A percentile compares a stretch with the other conserved stretches of the same genome.
Conservation (phyloP, 768 basidiomycete genomes). For the Podaxis sp. region DNA sequence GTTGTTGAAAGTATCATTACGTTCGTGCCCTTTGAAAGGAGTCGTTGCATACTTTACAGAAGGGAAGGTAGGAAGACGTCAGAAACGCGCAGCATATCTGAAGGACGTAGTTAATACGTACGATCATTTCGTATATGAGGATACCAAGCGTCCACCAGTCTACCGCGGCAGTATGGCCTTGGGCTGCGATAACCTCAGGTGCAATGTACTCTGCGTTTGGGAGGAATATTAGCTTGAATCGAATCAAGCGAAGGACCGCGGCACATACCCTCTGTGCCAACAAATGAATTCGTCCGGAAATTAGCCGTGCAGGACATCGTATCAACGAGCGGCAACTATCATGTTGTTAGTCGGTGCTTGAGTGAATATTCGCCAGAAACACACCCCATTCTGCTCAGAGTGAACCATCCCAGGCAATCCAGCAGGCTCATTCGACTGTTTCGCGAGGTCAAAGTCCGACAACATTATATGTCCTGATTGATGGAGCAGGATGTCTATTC, state of each 20-base stretch:
- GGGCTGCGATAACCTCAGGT: constrained; percentile 95
- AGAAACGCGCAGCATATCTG: constrained; percentile 32
- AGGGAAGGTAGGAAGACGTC: constrained; percentile 21
- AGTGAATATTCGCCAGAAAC: constrained; percentile 23
- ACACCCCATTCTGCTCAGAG: constrained; percentile 84
- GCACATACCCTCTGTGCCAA: constrained; percentile 90
- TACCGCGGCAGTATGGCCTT: constrained; percentile 96
- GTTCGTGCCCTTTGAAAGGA: constrained; percentile 95
- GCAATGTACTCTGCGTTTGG: constrained; percentile 87
- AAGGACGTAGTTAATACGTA: constrained; percentile 47
- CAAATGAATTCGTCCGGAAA: constrained; percentile 98
- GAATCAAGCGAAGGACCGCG: constrained; percentile 14
- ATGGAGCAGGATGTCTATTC: constrained; percentile 90
- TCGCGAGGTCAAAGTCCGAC: constrained; percentile 98
- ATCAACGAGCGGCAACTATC: constrained; percentile 87
- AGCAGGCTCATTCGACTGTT: constrained; percentile 84
- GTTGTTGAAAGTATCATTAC: constrained; percentile 94
- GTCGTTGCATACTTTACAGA: constrained; percentile 86
- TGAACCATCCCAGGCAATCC: constrained; percentile 86
- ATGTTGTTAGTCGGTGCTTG: constrained; percentile 13
- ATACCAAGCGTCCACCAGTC: constrained; percentile 99
- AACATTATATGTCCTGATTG: constrained; percentile 99
- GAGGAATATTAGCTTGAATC: constrained; percentile 8
- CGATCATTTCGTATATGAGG: constrained; percentile 98
- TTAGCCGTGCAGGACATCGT: constrained; percentile 97